Conservation (phyloP, 306 rosid species). For the Pterocarpus santalinus region DNA sequence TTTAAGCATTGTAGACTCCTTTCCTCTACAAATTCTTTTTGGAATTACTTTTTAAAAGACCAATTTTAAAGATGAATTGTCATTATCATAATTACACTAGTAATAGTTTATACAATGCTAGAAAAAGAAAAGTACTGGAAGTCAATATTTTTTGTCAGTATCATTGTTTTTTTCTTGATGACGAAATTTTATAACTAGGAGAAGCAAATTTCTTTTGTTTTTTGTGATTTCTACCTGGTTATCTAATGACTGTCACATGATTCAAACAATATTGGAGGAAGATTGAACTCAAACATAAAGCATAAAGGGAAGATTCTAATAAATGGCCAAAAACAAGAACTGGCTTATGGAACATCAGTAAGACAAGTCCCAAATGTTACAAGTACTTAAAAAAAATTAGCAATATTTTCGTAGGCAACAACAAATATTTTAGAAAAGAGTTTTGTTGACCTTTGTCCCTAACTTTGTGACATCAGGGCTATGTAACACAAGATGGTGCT, state of each 20-base stretch:
- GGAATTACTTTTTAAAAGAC: neutral
- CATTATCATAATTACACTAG: no score
- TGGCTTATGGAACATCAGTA: constrained; percentile 76
- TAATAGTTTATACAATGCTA: no score
- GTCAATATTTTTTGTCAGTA: no score
- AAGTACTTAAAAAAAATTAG: constrained; percentile 8
- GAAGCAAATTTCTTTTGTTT: no score
- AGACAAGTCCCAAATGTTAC: constrained; percentile 35
- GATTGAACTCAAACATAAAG: constrained; percentile 56
- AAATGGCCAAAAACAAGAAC: constrained; percentile 65
- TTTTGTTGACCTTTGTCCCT: neutral
- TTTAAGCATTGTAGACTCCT: neutral
- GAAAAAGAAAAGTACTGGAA: no score
- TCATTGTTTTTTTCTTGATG: no score
- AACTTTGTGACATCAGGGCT: constrained; percentile 54
- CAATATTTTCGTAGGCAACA: neutral
- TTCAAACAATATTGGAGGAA: constrained; percentile 56
- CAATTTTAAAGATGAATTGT: neutral
- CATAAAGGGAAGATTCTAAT: constrained; percentile 69
- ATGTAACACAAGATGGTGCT: constrained; percentile 77
- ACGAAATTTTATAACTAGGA: no score
- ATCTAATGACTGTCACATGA: neutral
- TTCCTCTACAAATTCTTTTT: neutral
- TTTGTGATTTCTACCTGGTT: no score
- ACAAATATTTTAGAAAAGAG: neutral